Evolutionary conservation across 2,329 filamentous ascomycete genomes (phyloP), one percentile per base, ranked within the genome.

Genomic region (Microcyclospora tardicrescens): DNA sequence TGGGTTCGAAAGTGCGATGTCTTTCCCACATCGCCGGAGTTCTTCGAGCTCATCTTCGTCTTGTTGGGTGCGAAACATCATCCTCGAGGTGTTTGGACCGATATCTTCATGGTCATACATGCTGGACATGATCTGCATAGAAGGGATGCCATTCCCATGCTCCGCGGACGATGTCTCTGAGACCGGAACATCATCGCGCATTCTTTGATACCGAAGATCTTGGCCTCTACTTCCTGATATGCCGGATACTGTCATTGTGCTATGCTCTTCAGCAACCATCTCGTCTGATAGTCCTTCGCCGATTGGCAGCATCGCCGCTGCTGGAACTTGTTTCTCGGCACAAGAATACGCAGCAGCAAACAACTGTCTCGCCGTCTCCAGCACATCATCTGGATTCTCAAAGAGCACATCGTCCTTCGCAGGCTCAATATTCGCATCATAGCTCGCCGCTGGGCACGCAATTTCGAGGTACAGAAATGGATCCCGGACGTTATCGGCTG

Each of bases 321-420:
- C 32, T 9, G 13, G 13, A 28, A 24, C 15, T 4, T 10, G 8
- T 15, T 35, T 16, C 30, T 16, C 35, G 6, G 29, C 27, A 10
- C 27, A 30, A 3, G 43, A 27, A 40, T 57, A 57, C 9, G 48
- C 46, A 5, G 43, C 38, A 12, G 31, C 48, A 34, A 77, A 66
- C 1, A 77, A 50, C 24, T 55, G 55, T 14, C 66, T 59, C 2
- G 67, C 57, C 5, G 64, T 47, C 3, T 51, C 51, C 5, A 76
- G 28, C 2, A 79, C 49, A 0, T 51, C 14, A 3, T 56, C 50
- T 2, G 77, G 71, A 36, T 83, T 64, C 4, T 63, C 64, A 51
- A 87, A 85, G 1, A 84, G 51, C 2, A 87, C 69, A 49, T 84
- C 75, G 40, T 84, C 75, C 53, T 87, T 87, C 3, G 74, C 65